phyloP scores from a whole-genome alignment of 257 asterid genomes.

The Coffea canephora region DNA sequence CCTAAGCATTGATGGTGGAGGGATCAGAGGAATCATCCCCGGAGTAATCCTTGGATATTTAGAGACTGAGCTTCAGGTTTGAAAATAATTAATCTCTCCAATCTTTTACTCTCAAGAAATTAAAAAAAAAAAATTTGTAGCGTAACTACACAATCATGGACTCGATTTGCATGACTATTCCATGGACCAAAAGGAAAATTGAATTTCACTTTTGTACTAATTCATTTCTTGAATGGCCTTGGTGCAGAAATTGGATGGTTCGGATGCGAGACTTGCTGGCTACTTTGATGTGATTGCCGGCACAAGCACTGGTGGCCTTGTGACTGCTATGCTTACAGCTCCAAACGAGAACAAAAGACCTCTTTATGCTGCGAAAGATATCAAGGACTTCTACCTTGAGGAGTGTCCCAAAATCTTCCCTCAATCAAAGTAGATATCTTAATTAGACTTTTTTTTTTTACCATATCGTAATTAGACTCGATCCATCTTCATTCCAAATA shows the following conservation, averaged over 20 bases:
- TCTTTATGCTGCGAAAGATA: conserved; percentile 50
- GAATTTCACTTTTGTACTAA: too few relatives aligned
- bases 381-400: conserved; percentile 54
- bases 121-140: too few relatives aligned
- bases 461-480: neutral
- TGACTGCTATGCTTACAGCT: conserved; percentile 60
- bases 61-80: conserved; percentile 48
- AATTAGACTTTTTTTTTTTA: too few relatives aligned
- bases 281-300: conserved; percentile 61
- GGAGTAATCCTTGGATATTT: conserved; percentile 38
- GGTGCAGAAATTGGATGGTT: conserved; percentile 47
- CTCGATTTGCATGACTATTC: too few relatives aligned
- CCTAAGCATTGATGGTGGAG: conserved; percentile 63
- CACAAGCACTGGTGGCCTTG: conserved; percentile 67
- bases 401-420: conserved; percentile 63
- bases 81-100: neutral
- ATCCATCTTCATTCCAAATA: neutral
- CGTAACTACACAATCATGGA: neutral
- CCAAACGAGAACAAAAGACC: conserved; percentile 52
- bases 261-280: conserved; percentile 45
- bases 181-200: too few relatives aligned
- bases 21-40: conserved; percentile 56
- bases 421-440: conserved; percentile 30
- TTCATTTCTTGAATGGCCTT: too few relatives aligned
- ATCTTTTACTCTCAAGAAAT: neutral